These are phyloP conservation scores for Phytophthora idaei DNA, from an alignment of 352 stramenopile species.

Conservation along the genomic window DNA sequence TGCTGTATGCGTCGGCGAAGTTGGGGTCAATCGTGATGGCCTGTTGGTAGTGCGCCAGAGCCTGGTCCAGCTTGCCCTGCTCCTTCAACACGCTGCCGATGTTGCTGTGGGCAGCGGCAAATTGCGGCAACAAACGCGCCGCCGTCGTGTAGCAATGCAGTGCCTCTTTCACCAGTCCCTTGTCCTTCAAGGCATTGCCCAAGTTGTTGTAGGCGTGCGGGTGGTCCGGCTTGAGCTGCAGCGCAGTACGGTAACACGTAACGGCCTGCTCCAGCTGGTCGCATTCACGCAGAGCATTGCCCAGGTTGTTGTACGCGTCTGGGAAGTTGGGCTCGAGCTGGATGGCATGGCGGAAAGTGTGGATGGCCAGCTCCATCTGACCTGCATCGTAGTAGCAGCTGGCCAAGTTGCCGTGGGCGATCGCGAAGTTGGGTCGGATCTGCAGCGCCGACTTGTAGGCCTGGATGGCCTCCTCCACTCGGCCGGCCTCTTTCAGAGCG, in stretches of 20 bases:
- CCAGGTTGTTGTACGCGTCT: conserved; percentile 95
- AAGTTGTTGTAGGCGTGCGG: conserved; percentile 95
- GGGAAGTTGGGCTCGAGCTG: conserved; percentile 93
- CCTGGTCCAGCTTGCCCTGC: conserved; percentile 92
- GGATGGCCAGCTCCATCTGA: conserved; percentile 83
- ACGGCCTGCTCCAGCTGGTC: conserved; percentile 83
- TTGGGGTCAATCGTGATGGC: conserved; percentile 92
- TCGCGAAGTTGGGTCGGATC: conserved; percentile 91
- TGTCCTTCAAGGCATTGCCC: conserved; percentile 92
- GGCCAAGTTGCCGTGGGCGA: conserved; percentile 92
- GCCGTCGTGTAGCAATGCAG: conserved; percentile 94
- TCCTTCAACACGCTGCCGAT: conserved; percentile 95
- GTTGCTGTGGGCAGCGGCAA: conserved; percentile 93
- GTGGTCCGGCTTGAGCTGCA: conserved; percentile 92
- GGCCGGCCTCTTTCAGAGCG: conserved; percentile 77
- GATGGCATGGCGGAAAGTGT: conserved; percentile 91
- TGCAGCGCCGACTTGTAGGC: conserved; percentile 86
- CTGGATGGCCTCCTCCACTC: conserved; percentile 76
- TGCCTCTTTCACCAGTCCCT: conserved; percentile 92
- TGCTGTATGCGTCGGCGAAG: conserved; percentile 94
- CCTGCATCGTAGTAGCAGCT: conserved; percentile 91
- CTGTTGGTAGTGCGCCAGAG: conserved; percentile 94
- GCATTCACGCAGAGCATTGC: conserved; percentile 90
- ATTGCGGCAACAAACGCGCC: conserved; percentile 89
- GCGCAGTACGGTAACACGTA: conserved; percentile 87